phyloP scores from a whole-genome alignment of 2,329 filamentous ascomycete species.

The Sporothrix pseudoabietina region DNA sequence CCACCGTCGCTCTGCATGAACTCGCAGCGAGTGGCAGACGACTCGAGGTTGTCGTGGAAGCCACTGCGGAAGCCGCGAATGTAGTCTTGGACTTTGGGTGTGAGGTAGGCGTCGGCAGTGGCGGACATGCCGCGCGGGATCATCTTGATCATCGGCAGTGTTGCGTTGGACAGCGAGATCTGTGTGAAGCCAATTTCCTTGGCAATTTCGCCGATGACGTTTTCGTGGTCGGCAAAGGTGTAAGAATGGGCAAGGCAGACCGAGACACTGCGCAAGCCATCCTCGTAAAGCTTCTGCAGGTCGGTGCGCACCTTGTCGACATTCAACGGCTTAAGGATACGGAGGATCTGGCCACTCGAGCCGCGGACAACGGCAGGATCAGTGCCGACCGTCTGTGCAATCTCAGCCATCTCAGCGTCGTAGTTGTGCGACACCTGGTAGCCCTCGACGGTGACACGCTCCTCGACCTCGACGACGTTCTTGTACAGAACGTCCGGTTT shows the following conservation, averaged over 20 bases:
- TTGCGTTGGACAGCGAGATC: slow-evolving; percentile 26
- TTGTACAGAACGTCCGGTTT: slow-evolving; percentile 88
- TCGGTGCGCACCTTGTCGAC: slow-evolving; percentile 59
- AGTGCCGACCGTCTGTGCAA: slow-evolving; percentile 48
- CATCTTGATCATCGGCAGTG: slow-evolving; percentile 72
- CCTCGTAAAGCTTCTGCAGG: slow-evolving; percentile 59
- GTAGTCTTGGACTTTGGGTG: slow-evolving; percentile 70
- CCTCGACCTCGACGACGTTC: slow-evolving; percentile 80
- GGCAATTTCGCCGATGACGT: slow-evolving; percentile 30
- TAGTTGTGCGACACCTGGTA: slow-evolving; percentile 24
- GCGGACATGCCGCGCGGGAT: slow-evolving; percentile 70
- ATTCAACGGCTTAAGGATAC: slow-evolving; percentile 58
- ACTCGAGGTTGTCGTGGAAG: slow-evolving; percentile 46
- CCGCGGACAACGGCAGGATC: slow-evolving; percentile 40
- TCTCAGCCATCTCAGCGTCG: slow-evolving; percentile 70
- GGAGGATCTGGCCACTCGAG: slow-evolving; percentile 56
- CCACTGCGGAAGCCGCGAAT: slow-evolving; percentile 67
- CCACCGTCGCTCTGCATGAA: slow-evolving; percentile 70
- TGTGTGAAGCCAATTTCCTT: slow-evolving; percentile 80
- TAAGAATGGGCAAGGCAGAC: slow-evolving; percentile 34
- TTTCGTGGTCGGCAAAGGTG: slow-evolving; percentile 35
- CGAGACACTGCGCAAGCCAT: slow-evolving; percentile 58
- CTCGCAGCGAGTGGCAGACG: slow-evolving; percentile 59
- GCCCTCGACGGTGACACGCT: slow-evolving; percentile 82
- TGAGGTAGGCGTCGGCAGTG: slow-evolving; percentile 73